Percentiles rank a stretch among this genome's conserved stretches.
Evolutionary conservation across 495 filamentous ascomycete genomes (phyloP).

Genomic region (Lindgomyces ingoldianus): DNA sequence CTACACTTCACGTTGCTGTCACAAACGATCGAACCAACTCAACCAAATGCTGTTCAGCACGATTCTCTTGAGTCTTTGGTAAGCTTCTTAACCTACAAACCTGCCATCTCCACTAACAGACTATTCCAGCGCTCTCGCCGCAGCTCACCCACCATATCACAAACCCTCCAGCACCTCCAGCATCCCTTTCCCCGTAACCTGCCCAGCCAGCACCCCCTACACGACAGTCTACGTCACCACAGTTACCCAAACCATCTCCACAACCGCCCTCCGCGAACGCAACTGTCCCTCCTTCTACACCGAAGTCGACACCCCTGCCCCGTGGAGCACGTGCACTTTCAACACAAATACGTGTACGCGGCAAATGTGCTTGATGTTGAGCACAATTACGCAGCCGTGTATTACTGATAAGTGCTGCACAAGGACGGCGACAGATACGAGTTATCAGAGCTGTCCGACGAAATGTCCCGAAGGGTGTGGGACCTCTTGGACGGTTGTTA

Average conservation of each 20-base stretch:
- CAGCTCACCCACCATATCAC: neutral
- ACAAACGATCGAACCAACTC: neutral
- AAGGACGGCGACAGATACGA: slow-evolving; percentile 18
- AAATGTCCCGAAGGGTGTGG: slow-evolving; percentile 14
- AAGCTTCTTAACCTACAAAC: neutral
- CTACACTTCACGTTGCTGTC: too few relatives aligned
- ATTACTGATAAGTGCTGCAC: slow-evolving; percentile 20
- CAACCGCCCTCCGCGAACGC: slow-evolving; percentile 1
- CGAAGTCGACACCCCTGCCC: slow-evolving; percentile 9
- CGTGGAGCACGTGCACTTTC: slow-evolving; percentile 14
- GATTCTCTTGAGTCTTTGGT: neutral
- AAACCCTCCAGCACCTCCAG: neutral
- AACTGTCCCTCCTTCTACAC: slow-evolving; percentile 19
- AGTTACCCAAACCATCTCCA: neutral
- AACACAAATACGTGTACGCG: slow-evolving; percentile 11
- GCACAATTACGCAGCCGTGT: slow-evolving; percentile 8
- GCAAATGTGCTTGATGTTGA: slow-evolving; percentile 5
- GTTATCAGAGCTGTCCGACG: slow-evolving; percentile 6
- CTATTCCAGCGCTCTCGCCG: neutral
- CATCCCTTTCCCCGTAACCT: neutral
- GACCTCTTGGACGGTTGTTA: slow-evolving; percentile 15
- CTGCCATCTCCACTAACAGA: neutral
- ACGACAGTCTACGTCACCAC: slow-evolving; percentile 10
- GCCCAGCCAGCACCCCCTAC: slow-evolving; percentile 11
- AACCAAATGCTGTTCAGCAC: neutral